phyloP scores from a whole-genome alignment of 2,329 filamentous ascomycete species.

The Penicillium sp. region DNA sequence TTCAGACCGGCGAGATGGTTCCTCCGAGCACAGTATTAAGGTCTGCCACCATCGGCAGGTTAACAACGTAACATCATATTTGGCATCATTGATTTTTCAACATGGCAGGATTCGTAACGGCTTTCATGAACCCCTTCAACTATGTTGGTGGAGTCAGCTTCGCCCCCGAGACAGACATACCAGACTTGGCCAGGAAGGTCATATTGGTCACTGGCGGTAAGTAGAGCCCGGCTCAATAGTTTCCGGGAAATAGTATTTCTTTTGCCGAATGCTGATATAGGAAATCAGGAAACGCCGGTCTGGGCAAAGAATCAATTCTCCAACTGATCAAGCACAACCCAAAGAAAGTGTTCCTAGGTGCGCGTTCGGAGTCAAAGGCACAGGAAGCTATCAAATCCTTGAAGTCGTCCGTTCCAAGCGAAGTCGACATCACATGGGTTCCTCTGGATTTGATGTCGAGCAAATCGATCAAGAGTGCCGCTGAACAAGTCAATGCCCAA shows the following conservation, averaged over 20 bases:
- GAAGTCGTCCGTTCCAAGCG: conserved; percentile 13
- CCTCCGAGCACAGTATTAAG: background rate
- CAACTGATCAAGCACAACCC: conserved; percentile 46
- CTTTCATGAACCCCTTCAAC: conserved; percentile 18
- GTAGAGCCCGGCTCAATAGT: conserved; percentile 29
- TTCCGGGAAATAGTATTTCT: background rate
- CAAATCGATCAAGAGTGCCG: conserved; percentile 41
- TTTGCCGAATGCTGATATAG: background rate
- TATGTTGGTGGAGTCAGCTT: conserved; percentile 28
- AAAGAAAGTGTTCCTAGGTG: conserved; percentile 41
- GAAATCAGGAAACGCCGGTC: conserved; percentile 45
- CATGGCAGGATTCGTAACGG: conserved; percentile 19
- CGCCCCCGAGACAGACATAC: conserved; percentile 35
- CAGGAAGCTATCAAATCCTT: conserved; percentile 22
- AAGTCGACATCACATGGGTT: conserved; percentile 23
- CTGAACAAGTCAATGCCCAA: conserved; percentile 31
- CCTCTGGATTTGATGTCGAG: conserved; percentile 48
- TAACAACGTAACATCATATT: background rate
- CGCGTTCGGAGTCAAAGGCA: conserved; percentile 29
- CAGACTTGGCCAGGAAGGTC: conserved; percentile 35
- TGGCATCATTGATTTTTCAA: background rate
- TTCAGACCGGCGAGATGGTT: background rate
- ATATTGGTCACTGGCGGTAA: conserved; percentile 40
- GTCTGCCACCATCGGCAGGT: background rate
- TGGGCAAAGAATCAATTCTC: conserved; percentile 48